A percentile compares a stretch with the other conserved stretches of the same genome.
Conservation (phyloP, 352 stramenopile genomes). For the Phytophthora pseudosyringae region DNA sequence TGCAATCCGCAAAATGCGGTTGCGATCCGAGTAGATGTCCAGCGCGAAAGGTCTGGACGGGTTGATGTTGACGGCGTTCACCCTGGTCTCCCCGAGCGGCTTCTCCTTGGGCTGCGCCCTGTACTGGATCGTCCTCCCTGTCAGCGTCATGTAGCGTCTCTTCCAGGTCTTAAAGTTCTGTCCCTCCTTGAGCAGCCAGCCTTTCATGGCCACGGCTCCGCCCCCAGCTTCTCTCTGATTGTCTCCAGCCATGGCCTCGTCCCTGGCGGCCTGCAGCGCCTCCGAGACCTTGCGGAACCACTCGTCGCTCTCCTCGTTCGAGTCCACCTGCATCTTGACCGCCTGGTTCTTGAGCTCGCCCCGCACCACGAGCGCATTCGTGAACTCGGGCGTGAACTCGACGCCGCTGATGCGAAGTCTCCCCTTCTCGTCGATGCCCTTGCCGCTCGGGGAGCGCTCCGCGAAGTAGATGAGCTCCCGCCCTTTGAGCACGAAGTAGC, state of each 20-base stretch:
- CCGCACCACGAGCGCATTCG: conserved; percentile 63
- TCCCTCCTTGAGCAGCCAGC: conserved; percentile 84
- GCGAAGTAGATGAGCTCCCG: conserved; percentile 82
- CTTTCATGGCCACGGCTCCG: conserved; percentile 56
- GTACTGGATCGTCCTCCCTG: conserved; percentile 69
- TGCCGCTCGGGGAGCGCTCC: conserved; percentile 69
- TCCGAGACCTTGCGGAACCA: conserved; percentile 67
- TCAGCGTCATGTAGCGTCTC: conserved; percentile 79
- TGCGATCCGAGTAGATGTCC: conserved; percentile 84
- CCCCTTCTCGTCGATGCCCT: conserved; percentile 82
- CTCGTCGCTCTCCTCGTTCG: conserved; percentile 62
- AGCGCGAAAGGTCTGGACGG: conserved; percentile 66
- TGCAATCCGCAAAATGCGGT: conserved; percentile 76
- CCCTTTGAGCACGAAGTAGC: conserved; percentile 85
- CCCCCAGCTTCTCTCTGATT: conserved; percentile 5
- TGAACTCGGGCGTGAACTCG: conserved; percentile 72
- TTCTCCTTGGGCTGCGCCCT: conserved; percentile 55
- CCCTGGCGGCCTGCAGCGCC: conserved; percentile 36
- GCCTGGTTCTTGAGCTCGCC: conserved; percentile 78
- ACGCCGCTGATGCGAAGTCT: conserved; percentile 61
- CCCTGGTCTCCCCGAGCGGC: conserved; percentile 64
- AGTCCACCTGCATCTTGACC: conserved; percentile 74
- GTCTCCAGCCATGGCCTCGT: conserved; percentile 8
- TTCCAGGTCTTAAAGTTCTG: conserved; percentile 92
- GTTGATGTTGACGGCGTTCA: conserved; percentile 82